Conservation (phyloP, 331 rosid genomes). For the Prunus yedoensis region DNA sequence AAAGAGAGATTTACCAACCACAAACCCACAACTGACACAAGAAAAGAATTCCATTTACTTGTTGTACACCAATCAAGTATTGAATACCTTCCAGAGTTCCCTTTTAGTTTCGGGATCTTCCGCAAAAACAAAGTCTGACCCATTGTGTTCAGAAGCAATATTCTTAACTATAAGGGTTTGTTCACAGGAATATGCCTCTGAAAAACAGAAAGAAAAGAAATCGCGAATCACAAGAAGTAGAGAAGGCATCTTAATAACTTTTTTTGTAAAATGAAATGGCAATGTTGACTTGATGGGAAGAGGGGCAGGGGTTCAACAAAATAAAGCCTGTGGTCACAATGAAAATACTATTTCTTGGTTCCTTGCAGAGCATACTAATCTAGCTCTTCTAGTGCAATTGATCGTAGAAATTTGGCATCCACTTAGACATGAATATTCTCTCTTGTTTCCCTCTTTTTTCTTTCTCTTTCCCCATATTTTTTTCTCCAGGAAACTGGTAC, state of each 20-base stretch:
- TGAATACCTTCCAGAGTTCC: slow-evolving; percentile 86
- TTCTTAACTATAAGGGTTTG: slow-evolving; percentile 72
- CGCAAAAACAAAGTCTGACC: slow-evolving; percentile 82
- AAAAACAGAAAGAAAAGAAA: slow-evolving; percentile 26
- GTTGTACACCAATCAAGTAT: neutral
- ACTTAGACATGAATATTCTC: neutral
- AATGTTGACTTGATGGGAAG: too few relatives aligned
- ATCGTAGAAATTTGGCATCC: neutral
- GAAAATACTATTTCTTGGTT: neutral
- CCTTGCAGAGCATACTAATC: neutral
- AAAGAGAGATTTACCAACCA: neutral
- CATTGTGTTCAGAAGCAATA: slow-evolving; percentile 80
- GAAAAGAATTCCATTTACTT: neutral
- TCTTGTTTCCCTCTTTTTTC: neutral
- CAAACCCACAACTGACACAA: neutral
- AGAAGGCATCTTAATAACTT: neutral
- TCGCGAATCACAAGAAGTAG: slow-evolving; percentile 15
- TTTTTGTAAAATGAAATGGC: neutral
- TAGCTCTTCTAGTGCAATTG: neutral
- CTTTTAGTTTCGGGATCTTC: slow-evolving; percentile 83
- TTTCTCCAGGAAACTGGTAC: neutral
- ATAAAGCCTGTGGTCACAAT: neutral
- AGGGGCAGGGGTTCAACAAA: too few relatives aligned
- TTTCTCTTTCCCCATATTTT: neutral
- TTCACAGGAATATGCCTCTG: slow-evolving; percentile 79